Base-by-base conservation (phyloP, 176 grass and related monocot genomes). In the Themeda triandra region DNA sequence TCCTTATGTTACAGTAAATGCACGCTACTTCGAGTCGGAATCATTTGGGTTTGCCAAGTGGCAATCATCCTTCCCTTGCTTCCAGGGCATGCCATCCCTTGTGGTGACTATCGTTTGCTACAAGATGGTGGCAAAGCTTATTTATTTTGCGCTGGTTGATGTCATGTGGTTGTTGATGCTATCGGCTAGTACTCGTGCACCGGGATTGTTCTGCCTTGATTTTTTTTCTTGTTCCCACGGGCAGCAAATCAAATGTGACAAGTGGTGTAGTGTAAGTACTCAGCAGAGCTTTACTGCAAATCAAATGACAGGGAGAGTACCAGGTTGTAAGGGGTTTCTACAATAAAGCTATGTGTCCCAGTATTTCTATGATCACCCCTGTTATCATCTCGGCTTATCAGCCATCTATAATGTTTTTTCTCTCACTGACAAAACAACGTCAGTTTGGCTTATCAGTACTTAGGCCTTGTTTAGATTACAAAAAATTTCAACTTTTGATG, bases 131-230 rank as follows among this genome's bases (percentile, higher is more conserved):
- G 58, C 58, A 8, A 18, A 36, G 32, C 19, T 49, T 39, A 39
- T 28, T 83, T 46, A 73, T 73, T 73, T 25, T 66, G 65, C 79
- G 56, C 10, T 39, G 32, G 62, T 75, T n/a, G 46, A 28, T 73
- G 66, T 66, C 79, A 78, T 78, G 83, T 86, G 88, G 65, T 78
- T 7, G 83, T 58, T 90, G 44, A 68, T 28, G 36, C 66, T 53
- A 40, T 5, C 21, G 36, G 58, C 12, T 44, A 25, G 39, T n/a
- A 11, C 58, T 60, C 58, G 3, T 60, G 58, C 17, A 6, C 33
- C 25, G 66, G 66, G 32, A 40, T 45, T 72, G 6, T 21, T 28
- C 14, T 19, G 25, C 23, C 33, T 45, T 45, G 58, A 1, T 11
- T 51, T 12, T n/a, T n/a, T 7, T 73, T 29, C 41, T 46, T 29